Base-by-base conservation (phyloP, 2,329 filamentous ascomycete genomes). In the Alternaria gaisen region DNA sequence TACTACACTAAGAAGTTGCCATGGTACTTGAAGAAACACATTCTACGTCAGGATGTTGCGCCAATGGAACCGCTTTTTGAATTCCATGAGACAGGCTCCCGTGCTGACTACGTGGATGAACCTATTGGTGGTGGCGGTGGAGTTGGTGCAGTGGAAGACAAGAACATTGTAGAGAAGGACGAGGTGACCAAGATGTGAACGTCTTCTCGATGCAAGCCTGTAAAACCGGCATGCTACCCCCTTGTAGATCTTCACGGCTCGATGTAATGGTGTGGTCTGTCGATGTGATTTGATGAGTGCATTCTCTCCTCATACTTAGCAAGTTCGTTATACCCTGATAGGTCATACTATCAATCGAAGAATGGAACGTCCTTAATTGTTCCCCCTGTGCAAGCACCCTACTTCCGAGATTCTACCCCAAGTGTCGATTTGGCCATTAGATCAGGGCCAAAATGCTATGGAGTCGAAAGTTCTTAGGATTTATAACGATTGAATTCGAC, bases 21-120 rank as follows among this genome's bases (percentile, higher is more conserved):
- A 2, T 80, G 78, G 71, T 80, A 80, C 55, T 16, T 79, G 34
- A 70, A 72, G 58, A 75, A 74, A 42, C 72, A 77, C 40, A 52
- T 80, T 2, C 51, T 80, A 32, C 59, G 72, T 4, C 69, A 67
- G 41, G 58, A 77, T 53, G 70, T 77, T 0, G 59, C 63, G 57
- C 70, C 73, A 8, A 68, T 72, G 48, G 69, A 69, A 47, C 69
- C 65, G 26, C 47, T 75, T 20, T 74, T 69, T 28, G 65, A 73
- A 22, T 43, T 74, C 1, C 38, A 70, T 8, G 72, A 70, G 51
- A 62, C 68, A 28, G 24, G 51, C 16, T 34, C 52, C 9, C 32
- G 16, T 4, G 24, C 12, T 4, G 52, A 59, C 28, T 51, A 53
- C 30, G 26, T 36, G 0, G 26, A n/a, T 24, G 59, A 59, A 24